Conservation (phyloP, 2,329 filamentous ascomycete species). For the Zymoseptoria tritici region DNA sequence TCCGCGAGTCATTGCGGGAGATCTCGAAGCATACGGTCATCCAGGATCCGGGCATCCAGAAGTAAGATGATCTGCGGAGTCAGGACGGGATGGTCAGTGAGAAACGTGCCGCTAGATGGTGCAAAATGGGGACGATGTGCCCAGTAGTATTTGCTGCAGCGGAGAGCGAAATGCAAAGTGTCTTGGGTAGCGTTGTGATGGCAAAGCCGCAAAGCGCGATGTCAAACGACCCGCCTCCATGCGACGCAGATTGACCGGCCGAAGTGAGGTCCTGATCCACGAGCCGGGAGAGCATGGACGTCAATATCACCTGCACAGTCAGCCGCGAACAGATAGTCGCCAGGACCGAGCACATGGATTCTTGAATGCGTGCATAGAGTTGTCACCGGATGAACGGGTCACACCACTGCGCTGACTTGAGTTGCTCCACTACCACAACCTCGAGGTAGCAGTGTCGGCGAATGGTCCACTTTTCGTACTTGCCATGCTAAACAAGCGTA, state of each 20-base stretch:
- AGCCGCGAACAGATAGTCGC: not conserved
- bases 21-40: not conserved
- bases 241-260: not conserved
- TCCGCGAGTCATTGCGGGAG: too few relatives aligned
- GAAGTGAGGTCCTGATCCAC: not conserved
- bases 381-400: not conserved
- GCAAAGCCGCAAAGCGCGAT: not conserved
- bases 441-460: not conserved
- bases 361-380: not conserved
- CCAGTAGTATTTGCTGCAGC: not conserved
- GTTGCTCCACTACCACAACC: too few relatives aligned
- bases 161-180: not conserved
- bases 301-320: not conserved
- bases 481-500: not conserved
- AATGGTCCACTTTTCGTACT: not conserved
- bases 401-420: too few relatives aligned
- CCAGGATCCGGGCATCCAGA: not conserved
- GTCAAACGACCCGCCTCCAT: not conserved
- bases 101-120: not conserved
- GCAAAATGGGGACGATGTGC: not conserved
- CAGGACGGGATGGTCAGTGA: not conserved
- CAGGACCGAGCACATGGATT: not conserved
- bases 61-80: not conserved
- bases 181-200: not conserved
- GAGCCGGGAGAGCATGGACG: not conserved